These are phyloP conservation scores for Saccharomycopsis javanensis DNA, from an alignment of 805 yeast species.

Conservation along the genomic window DNA sequence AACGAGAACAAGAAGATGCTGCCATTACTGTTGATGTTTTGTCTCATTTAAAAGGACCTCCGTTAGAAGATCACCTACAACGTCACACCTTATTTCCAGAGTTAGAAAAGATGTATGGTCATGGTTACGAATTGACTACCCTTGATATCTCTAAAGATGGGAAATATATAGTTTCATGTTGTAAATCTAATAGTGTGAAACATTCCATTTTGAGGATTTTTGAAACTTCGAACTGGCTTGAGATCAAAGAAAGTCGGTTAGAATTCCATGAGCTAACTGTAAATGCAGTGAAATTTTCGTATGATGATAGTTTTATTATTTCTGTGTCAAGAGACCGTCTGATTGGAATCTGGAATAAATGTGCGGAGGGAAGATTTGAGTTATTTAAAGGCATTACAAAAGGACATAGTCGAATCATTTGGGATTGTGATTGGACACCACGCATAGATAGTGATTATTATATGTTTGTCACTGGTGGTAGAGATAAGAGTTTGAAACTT, in stretches of 20 bases:
- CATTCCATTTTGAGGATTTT: conserved; percentile 84
- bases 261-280: conserved; percentile 76
- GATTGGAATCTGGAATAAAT: conserved; percentile 60
- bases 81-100: conserved; percentile 94
- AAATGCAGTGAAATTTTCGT: conserved; percentile 71
- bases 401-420: conserved; percentile 85
- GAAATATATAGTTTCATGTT: conserved; percentile 72
- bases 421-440: conserved; percentile 92
- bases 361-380: conserved; percentile 26
- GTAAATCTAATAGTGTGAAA: conserved; percentile 71
- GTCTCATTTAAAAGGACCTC: conserved; percentile 45
- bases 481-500: conserved; percentile 71
- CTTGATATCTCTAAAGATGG: conserved; percentile 62
- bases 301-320: conserved; percentile 51
- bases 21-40: conserved; percentile 40
- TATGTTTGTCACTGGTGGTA: conserved; percentile 71
- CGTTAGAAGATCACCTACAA: conserved; percentile 85
- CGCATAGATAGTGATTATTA: conserved; percentile 25
- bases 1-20: conserved; percentile 23
- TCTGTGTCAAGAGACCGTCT: conserved; percentile 87
- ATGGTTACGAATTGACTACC: conserved; percentile 87
- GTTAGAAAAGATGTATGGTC: conserved; percentile 89
- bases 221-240: conserved; percentile 51
- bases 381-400: conserved; percentile 39
- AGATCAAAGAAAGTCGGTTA: conserved; percentile 41